A percentile compares a stretch with the other conserved stretches of the same genome.
Conservation (phyloP, 176 grass and related monocot species). For the Cymbopogon citratus region DNA sequence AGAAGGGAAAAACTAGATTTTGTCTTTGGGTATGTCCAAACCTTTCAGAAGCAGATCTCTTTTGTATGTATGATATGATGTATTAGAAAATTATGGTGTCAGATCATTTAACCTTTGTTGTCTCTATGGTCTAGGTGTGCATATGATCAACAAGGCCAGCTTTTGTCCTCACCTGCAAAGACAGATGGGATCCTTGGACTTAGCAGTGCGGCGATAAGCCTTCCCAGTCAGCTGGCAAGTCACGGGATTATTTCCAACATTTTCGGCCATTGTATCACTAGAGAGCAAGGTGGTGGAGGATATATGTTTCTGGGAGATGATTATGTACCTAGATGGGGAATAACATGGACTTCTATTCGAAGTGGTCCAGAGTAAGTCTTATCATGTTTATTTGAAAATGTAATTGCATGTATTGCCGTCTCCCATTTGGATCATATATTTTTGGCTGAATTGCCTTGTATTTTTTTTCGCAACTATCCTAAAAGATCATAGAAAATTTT, state of each 20-base stretch:
- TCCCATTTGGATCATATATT: not conserved
- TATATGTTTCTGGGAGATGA: slow-evolving; percentile 97
- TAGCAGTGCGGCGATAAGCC: slow-evolving; percentile 68
- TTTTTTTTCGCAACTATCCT: not conserved
- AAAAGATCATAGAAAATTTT: not conserved
- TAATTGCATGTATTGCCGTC: not conserved
- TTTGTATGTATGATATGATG: not conserved
- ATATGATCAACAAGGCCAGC: slow-evolving; percentile 95
- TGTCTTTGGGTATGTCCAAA: slow-evolving; percentile 72
- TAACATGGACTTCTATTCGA: slow-evolving; percentile 68
- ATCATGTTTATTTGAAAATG: not conserved
- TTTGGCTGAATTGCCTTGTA: not conserved
- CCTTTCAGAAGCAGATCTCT: not conserved
- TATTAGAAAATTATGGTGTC: slow-evolving; percentile 4
- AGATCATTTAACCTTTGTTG: slow-evolving; percentile 13
- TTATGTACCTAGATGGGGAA: slow-evolving; percentile 82
- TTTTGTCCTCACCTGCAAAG: slow-evolving; percentile 88
- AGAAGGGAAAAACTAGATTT: slow-evolving; percentile 70
- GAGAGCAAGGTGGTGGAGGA: slow-evolving; percentile 63
- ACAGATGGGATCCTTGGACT: slow-evolving; percentile 98
- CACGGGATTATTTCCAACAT: slow-evolving; percentile 90
- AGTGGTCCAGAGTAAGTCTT: slow-evolving; percentile 64
- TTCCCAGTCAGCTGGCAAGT: slow-evolving; percentile 71
- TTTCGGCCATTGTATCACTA: slow-evolving; percentile 88
- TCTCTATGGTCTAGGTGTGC: slow-evolving; percentile 61